Conservation (phyloP, 192 early-diverging fungal genomes). For the Chytriomyces sp. region DNA sequence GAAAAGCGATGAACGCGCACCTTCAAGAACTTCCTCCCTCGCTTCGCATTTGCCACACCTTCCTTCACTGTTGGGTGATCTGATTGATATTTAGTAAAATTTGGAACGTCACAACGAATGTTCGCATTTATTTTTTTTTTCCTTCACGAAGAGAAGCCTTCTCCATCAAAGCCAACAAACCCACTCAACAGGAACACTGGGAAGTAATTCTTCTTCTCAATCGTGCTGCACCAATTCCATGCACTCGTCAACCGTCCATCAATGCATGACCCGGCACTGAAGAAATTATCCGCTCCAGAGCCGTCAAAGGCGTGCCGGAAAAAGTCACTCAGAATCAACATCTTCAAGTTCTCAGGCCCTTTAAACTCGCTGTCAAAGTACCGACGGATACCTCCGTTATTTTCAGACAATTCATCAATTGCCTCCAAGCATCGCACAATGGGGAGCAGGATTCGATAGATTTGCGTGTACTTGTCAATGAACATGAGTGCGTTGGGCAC, state of each 20-base stretch:
- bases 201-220: constrained; percentile 91
- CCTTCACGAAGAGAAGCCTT: constrained; percentile 15
- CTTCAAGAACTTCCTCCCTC: no score
- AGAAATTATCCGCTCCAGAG: constrained; percentile 77
- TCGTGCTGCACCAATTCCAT: constrained; percentile 64
- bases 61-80: no score
- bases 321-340: constrained; percentile 87
- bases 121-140: background rate
- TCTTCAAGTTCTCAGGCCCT: constrained; percentile 63
- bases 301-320: constrained; percentile 97
- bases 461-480: constrained; percentile 94
- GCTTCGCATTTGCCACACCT: no score
- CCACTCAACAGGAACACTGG: constrained; percentile 87
- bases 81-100: no score
- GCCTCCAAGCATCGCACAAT: constrained; percentile 77
- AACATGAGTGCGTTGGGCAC: constrained; percentile 98
- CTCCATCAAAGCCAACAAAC: constrained; percentile 59
- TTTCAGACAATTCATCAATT: constrained; percentile 63
- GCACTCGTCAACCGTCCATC: constrained; percentile 93
- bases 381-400: constrained; percentile 61
- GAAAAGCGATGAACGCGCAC: no score
- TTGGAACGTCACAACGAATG: no score
- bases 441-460: constrained; percentile 92
- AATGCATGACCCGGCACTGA: constrained; percentile 72
- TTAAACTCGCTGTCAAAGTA: constrained; percentile 79